Conservation (phyloP, 2,329 filamentous ascomycete genomes). For the Colletotrichum filicis region DNA sequence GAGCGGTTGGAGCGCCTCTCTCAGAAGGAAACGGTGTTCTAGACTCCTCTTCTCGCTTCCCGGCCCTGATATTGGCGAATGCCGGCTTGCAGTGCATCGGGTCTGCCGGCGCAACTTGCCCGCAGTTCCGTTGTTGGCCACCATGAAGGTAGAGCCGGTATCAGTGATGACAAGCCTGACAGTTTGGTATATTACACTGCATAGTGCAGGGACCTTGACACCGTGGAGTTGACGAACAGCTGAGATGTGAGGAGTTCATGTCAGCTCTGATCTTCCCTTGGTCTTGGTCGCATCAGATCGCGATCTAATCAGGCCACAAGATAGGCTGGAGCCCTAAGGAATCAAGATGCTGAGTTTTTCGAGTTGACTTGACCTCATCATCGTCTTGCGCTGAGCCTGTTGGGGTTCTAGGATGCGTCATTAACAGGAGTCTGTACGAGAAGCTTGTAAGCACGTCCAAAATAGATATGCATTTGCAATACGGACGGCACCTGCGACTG, state of each 20-base stretch:
- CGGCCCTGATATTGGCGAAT: slow-evolving; percentile 28
- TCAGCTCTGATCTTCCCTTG: slow-evolving; percentile 11
- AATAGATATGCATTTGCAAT: slow-evolving; percentile 1
- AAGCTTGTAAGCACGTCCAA: slow-evolving; percentile 11
- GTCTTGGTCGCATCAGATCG: slow-evolving; percentile 29
- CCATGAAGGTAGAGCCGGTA: slow-evolving; percentile 24
- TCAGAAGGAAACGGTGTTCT: slow-evolving; percentile 25
- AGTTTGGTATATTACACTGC: slow-evolving; percentile 27
- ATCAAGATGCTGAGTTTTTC: background rate
- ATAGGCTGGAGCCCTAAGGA: background rate
- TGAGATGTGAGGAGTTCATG: slow-evolving; percentile 31
- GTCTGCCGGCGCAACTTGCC: slow-evolving; percentile 34
- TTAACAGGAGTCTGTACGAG: slow-evolving; percentile 5
- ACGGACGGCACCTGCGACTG: slow-evolving; percentile 17
- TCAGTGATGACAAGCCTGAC: slow-evolving; percentile 19
- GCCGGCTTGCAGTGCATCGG: slow-evolving; percentile 30
- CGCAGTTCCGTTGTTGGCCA: slow-evolving; percentile 33
- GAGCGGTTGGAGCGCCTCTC: slow-evolving; percentile 26
- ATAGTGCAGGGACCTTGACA: slow-evolving; percentile 33
- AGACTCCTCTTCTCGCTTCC: slow-evolving; percentile 25
- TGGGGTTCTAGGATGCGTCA: slow-evolving; percentile 8
- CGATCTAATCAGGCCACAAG: slow-evolving; percentile 19
- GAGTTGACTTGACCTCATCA: background rate
- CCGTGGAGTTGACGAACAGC: slow-evolving; percentile 16
- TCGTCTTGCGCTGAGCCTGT: background rate